Conservation (phyloP, 2,329 filamentous ascomycete genomes). For the Lasiodiplodia sp. region DNA sequence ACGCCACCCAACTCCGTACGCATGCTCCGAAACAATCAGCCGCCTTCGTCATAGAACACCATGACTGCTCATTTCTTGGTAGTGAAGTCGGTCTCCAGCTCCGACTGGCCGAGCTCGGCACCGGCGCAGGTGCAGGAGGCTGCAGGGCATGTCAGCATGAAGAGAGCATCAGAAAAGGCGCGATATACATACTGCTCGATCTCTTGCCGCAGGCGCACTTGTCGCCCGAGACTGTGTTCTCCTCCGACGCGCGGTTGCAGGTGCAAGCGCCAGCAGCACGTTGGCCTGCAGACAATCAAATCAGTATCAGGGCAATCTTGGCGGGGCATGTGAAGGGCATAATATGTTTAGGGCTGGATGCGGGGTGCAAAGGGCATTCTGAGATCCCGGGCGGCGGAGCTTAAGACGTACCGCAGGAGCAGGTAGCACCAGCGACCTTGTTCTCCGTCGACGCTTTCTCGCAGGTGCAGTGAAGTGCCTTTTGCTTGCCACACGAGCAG, state of each 20-base stretch:
- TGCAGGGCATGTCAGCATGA: slow-evolving; percentile 31
- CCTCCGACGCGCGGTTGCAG: slow-evolving; percentile 73
- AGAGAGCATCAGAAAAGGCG: not conserved
- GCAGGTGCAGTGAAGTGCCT: slow-evolving; percentile 86
- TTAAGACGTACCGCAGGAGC: slow-evolving; percentile 73
- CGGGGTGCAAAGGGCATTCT: slow-evolving; percentile 4
- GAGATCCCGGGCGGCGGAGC: not conserved
- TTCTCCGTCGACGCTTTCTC: slow-evolving; percentile 80
- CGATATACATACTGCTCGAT: slow-evolving; percentile 65
- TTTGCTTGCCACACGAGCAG: slow-evolving; percentile 90
- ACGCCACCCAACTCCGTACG: slow-evolving; percentile 23
- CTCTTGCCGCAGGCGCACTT: slow-evolving; percentile 81
- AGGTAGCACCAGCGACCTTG: slow-evolving; percentile 72
- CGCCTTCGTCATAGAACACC: not conserved
- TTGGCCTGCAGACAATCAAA: slow-evolving; percentile 55
- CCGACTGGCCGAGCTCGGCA: slow-evolving; percentile 66
- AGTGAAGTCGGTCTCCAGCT: slow-evolving; percentile 86
- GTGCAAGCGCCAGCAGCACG: slow-evolving; percentile 82
- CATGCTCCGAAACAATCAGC: not conserved
- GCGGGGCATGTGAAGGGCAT: not conserved
- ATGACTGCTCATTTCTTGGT: slow-evolving; percentile 58
- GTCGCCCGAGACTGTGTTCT: slow-evolving; percentile 71
- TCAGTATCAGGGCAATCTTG: not conserved
- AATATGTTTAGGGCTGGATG: slow-evolving; percentile 5
- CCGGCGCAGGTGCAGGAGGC: slow-evolving; percentile 81